These are phyloP conservation scores for Nemophila menziesii DNA, from an alignment of 257 asterid species.

Conservation along the genomic window DNA sequence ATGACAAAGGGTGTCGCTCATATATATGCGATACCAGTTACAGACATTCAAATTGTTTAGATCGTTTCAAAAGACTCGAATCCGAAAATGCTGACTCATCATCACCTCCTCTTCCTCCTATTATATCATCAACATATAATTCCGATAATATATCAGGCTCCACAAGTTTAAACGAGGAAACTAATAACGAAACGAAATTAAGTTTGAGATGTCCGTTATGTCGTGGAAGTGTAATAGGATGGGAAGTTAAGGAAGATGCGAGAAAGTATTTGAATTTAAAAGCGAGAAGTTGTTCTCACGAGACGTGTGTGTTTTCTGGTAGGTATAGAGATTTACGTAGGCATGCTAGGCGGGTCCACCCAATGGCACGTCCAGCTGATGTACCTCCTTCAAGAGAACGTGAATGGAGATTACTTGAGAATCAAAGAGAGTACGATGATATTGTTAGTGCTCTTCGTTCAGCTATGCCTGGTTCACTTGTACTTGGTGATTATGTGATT, in stretches of 20 bases:
- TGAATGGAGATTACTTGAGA: slow-evolving; percentile 69
- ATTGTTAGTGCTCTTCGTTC: slow-evolving; percentile 66
- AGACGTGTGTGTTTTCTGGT: slow-evolving; percentile 60
- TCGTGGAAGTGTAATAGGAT: slow-evolving; percentile 67
- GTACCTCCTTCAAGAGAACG: slow-evolving; percentile 67
- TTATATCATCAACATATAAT: slow-evolving; percentile 6
- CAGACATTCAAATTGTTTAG: slow-evolving; percentile 85
- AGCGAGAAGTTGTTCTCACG: slow-evolving; percentile 65
- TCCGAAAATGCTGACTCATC: slow-evolving; percentile 32
- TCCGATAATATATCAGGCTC: slow-evolving; percentile 14
- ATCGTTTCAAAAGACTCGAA: slow-evolving; percentile 62
- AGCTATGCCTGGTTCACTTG: slow-evolving; percentile 80
- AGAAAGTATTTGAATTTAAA: slow-evolving; percentile 66
- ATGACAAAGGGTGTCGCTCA: slow-evolving; percentile 78
- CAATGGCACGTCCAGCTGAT: slow-evolving; percentile 71
- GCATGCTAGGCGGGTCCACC: slow-evolving; percentile 82
- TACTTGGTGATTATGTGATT: slow-evolving; percentile 75
- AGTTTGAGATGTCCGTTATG: slow-evolving; percentile 77
- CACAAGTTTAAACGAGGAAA: slow-evolving; percentile 22
- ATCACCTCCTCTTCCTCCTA: slow-evolving; percentile 15
- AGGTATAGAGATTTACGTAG: slow-evolving; percentile 62
- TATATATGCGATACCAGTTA: slow-evolving; percentile 92
- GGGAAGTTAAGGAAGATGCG: slow-evolving; percentile 70
- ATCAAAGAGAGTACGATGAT: slow-evolving; percentile 70
- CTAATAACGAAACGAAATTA: slow-evolving; percentile 20